Percentiles rank a stretch among this genome's conserved stretches.
phyloP scores from a whole-genome alignment of 306 rosid species.

The Sesbania bispinosa region DNA sequence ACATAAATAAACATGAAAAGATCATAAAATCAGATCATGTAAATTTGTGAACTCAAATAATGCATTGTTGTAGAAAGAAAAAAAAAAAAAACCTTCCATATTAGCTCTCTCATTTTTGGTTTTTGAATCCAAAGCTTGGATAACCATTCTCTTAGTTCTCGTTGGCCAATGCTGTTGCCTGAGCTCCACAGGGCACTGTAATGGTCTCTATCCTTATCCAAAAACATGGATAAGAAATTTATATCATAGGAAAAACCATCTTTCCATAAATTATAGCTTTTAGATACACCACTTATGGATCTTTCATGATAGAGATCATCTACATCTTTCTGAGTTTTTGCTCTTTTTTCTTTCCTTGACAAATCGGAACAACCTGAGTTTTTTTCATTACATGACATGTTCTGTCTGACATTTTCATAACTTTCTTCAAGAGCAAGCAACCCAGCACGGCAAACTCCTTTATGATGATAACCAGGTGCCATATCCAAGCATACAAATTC shows the following conservation, averaged over 20 bases:
- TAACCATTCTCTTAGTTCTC: constrained; percentile 95
- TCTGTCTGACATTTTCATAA: constrained; percentile 47
- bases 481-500: constrained; percentile 95
- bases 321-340: constrained; percentile 49
- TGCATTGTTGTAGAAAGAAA: constrained; percentile 8
- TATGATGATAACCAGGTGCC: constrained; percentile 97
- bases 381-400: constrained; percentile 26
- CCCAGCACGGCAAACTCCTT: constrained; percentile 98
- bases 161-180: constrained; percentile 89
- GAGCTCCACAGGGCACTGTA: constrained; percentile 82
- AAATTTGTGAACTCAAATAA: background rate
- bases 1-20: constrained; percentile 25
- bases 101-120: constrained; percentile 71
- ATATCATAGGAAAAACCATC: constrained; percentile 81
- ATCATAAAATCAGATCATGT: constrained; percentile 23
- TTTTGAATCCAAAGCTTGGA: constrained; percentile 81
- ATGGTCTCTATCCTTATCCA: constrained; percentile 89
- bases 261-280: constrained; percentile 54
- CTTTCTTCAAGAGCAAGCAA: constrained; percentile 71
- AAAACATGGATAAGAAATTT: constrained; percentile 67
- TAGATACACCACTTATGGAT: constrained; percentile 44
- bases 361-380: constrained; percentile 38
- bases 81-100: constrained; percentile 95
- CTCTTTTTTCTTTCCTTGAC: constrained; percentile 72
- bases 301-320: constrained; percentile 38